phyloP scores from a whole-genome alignment of 148 eudicot species.

The Dysphania ambrosioides region DNA sequence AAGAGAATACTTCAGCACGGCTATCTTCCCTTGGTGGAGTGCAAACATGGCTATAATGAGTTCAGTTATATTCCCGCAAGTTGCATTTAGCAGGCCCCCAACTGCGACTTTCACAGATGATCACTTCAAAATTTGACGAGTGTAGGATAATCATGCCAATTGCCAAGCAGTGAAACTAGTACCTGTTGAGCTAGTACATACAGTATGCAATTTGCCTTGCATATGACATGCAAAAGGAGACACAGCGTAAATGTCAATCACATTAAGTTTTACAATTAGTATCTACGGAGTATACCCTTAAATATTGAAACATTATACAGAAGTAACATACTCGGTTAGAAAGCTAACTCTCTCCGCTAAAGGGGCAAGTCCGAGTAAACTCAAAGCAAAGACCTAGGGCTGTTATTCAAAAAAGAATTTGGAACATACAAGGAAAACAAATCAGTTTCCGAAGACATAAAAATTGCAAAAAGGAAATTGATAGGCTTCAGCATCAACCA shows the following conservation, averaged over 20 bases:
- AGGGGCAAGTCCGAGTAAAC: slow-evolving; percentile 70
- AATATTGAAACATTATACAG: background rate
- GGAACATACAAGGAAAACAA: slow-evolving; percentile 6
- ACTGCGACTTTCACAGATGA: slow-evolving; percentile 38
- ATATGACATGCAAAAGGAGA: slow-evolving; percentile 17
- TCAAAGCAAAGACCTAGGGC: slow-evolving; percentile 69
- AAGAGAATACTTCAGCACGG: slow-evolving; percentile 75
- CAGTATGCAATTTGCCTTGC: slow-evolving; percentile 67
- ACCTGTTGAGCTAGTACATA: slow-evolving; percentile 88
- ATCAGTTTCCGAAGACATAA: background rate
- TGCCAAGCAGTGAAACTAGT: slow-evolving; percentile 11
- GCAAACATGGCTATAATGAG: slow-evolving; percentile 76
- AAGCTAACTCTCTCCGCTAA: slow-evolving; percentile 79
- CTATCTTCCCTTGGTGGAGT: slow-evolving; percentile 54
- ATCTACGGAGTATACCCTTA: background rate
- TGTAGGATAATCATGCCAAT: background rate
- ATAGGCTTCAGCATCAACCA: background rate
- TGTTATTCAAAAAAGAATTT: slow-evolving; percentile 16
- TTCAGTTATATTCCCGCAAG: slow-evolving; percentile 86
- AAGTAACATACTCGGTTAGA: slow-evolving; percentile 65
- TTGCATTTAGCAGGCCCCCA: slow-evolving; percentile 82
- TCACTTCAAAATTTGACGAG: background rate
- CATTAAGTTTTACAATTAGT: background rate
- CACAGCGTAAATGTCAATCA: slow-evolving; percentile 12
- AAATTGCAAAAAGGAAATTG: background rate